Conservation (phyloP, 1,284 basidiomycete genomes). For the Naganishia albida region DNA sequence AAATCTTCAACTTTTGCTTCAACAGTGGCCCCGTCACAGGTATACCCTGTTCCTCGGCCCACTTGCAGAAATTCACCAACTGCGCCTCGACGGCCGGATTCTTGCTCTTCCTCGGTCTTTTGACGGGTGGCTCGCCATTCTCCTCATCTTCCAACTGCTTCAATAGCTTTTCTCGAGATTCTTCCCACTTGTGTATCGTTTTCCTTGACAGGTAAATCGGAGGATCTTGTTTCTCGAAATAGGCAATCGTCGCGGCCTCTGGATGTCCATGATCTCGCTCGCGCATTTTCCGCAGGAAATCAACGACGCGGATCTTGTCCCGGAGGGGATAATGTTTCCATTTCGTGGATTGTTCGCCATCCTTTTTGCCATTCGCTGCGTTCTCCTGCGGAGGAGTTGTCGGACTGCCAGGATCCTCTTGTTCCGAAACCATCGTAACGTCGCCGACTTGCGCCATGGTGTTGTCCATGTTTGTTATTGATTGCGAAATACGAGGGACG, state of each 20-base stretch:
- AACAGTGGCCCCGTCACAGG: slow-evolving; percentile 26
- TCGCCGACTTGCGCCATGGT: slow-evolving; percentile 11
- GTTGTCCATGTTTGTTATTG: no score
- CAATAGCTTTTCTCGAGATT: slow-evolving; percentile 14
- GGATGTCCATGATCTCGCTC: slow-evolving; percentile 26
- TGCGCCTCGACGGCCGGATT: slow-evolving; percentile 26
- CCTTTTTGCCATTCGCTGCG: slow-evolving; percentile 9
- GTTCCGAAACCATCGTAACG: not conserved
- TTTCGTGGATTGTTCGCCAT: slow-evolving; percentile 18
- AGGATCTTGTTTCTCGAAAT: slow-evolving; percentile 24
- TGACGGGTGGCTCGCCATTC: slow-evolving; percentile 10
- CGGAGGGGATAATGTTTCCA: slow-evolving; percentile 26
- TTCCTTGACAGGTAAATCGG: slow-evolving; percentile 21
- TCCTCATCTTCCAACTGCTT: slow-evolving; percentile 24
- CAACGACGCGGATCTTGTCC: slow-evolving; percentile 25
- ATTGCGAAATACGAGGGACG: not conserved
- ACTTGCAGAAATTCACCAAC: slow-evolving; percentile 19
- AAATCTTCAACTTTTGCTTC: slow-evolving; percentile 29
- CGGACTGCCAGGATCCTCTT: slow-evolving; percentile 13
- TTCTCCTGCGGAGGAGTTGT: slow-evolving; percentile 5
- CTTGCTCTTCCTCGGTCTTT: slow-evolving; percentile 17
- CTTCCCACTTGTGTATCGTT: slow-evolving; percentile 26
- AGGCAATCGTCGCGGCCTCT: slow-evolving; percentile 20
- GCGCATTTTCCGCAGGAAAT: slow-evolving; percentile 23
- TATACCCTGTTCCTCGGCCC: slow-evolving; percentile 22